phyloP scores from a whole-genome alignment of 345 rosid species.

The Chamaenerion angustifolium region DNA sequence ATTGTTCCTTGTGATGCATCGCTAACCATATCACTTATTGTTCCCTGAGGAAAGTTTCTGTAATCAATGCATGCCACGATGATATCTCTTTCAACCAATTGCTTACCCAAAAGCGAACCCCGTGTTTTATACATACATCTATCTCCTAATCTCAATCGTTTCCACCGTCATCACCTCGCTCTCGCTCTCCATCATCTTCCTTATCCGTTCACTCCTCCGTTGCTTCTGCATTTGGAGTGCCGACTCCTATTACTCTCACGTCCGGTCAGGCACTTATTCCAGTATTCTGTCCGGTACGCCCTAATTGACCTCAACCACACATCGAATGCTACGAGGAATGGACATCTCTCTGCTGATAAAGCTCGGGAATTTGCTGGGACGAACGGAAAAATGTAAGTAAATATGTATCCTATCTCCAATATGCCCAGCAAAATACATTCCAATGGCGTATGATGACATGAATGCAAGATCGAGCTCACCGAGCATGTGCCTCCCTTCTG shows the following conservation, averaged over 20 bases:
- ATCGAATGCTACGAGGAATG: slow-evolving; percentile 17
- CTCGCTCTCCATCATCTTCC: slow-evolving; percentile 5
- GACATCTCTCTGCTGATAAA: slow-evolving; percentile 54
- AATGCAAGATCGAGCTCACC: slow-evolving; percentile 93
- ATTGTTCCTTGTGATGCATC: slow-evolving; percentile 65
- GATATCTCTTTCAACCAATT: slow-evolving; percentile 83
- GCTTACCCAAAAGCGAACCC: slow-evolving; percentile 92
- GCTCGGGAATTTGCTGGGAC: slow-evolving; percentile 52
- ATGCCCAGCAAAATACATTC: slow-evolving; percentile 87
- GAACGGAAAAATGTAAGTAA: slow-evolving; percentile 48
- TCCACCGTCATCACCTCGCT: slow-evolving; percentile 4
- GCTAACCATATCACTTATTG: slow-evolving; percentile 75
- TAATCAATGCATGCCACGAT: slow-evolving; percentile 91
- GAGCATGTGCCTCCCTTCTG: slow-evolving; percentile 51
- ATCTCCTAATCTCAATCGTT: slow-evolving; percentile 3
- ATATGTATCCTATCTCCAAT: slow-evolving; percentile 36
- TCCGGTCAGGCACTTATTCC: slow-evolving; percentile 60
- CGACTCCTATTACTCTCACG: slow-evolving; percentile 19
- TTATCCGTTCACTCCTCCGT: neutral
- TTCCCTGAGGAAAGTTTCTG: slow-evolving; percentile 98
- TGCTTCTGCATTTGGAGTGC: slow-evolving; percentile 7
- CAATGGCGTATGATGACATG: slow-evolving; percentile 48
- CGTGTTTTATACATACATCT: slow-evolving; percentile 76
- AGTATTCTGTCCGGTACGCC: slow-evolving; percentile 60
- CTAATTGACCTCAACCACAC: slow-evolving; percentile 56